Evolutionary conservation across 2,329 filamentous ascomycete genomes (phyloP), one percentile per base, ranked within the genome.

Genomic region (Stagonosporopsis chrysanthemi): DNA sequence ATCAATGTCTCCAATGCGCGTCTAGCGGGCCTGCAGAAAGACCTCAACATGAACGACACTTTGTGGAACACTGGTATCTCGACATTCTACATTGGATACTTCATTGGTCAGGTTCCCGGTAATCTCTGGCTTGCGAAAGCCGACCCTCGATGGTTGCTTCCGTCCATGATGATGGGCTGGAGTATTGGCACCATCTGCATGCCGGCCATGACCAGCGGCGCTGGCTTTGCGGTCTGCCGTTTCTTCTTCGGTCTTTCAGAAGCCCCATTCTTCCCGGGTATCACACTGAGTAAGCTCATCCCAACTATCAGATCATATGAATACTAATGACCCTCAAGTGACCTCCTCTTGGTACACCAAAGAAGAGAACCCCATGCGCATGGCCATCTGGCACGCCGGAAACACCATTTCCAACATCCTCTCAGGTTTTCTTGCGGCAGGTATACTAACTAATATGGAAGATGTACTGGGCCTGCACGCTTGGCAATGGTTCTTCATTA

Each of bases 261-360:
- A 58, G 77, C 74, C 11, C 75, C 75, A 0, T 78, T 77, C 58
- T 62, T 78, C 19, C 76, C 77, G 1, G 76, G 73, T 26, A 73
- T 76, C 8, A 64, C 76, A 1, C 66, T 77, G 19, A 75, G 80
- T 65, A 76, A 48, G 57, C 55, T 14, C 19, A 1, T 77, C 19
- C 17, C 23, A n/a, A 4, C 1, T 6, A 3, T n/a, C 22, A 9
- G 36, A 40, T 5, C 3, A 8, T 8, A 3, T 6, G 8, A 17
- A 36, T n/a, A 17, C 43, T 48, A 14, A 47, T 2, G 4, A 40
- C 9, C 8, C 4, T 14, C 3, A 15, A 60, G 53, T 68, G 62
- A 67, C 65, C 22, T 81, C 77, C 0, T 80, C 78, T 0, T 82
- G 80, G 80, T 82, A 82, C 57, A 82, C 77, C 0, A 79, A 80